Base-by-base conservation (phyloP, 1,284 basidiomycete species). In the Clitocybe nebularis region DNA sequence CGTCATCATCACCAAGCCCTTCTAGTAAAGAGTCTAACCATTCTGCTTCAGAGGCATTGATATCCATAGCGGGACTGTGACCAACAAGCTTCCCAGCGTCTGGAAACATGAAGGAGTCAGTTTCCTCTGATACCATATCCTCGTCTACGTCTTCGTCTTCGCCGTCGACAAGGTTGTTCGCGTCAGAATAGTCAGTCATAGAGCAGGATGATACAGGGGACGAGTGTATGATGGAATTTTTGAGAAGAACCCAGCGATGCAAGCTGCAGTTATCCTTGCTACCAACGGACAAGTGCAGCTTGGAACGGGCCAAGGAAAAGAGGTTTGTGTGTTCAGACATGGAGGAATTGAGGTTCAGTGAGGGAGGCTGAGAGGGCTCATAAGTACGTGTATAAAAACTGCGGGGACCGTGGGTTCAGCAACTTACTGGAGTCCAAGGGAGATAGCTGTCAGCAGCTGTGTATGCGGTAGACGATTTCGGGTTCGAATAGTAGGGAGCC, bases 401-500 rank as follows among this genome's bases (percentile, higher is more conserved):
- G 40, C 39, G 36, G 38, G 39, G 39, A 36, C 45, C 44, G 13
- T 36, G 28, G 30, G 39, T 22, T 41, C 39, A 39, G 45, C 42
- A 26, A 55, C 43, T 44, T 52, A 53, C 46, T 53, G 44, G 49
- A 40, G 38, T 39, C 19, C 56, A 41, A 32, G 28, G 38, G 36
- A 39, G 38, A 14, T 22, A 36, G 42, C 23, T 49, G 62, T 78
- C 62, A 76, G 60, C 64, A 69, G 40, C 33, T 40, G 71, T 80
- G 78, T 89, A 89, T 89, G 64, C 85, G 85, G 68, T 87, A 79
- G 63, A 88, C 85, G 65, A 87, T 81, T 68, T 83, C 80, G 49
- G 85, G 85, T 71, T 87, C 85, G 64, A 89, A 89, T 60, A 88
- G 77, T 50, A 87, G 75, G 64, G 84, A 81, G 71, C 85, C 84